Evolutionary conservation across 768 basidiomycete species (phyloP), one percentile per base, ranked within the genome.

Genomic region (Leccinum incarnatum): DNA sequence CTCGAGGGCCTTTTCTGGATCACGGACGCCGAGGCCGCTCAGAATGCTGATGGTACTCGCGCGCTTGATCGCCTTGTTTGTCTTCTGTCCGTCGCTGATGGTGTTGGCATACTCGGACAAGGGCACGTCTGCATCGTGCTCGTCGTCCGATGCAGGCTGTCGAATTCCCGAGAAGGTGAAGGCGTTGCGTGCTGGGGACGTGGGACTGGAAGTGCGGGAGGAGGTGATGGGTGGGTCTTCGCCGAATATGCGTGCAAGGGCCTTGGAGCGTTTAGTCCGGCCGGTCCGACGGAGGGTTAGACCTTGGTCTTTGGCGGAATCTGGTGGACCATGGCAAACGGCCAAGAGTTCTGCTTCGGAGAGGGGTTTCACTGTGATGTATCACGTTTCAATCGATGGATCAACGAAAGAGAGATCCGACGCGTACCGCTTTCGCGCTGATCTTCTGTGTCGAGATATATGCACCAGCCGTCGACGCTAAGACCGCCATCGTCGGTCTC

Each of bases 31-130:
- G 9, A 99, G 83, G 0, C 93, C 94, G 54, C 91, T 95, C 69
- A 99, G 87, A 61, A 99, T 84, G 72, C 94, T 96, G 70, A 98
- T 85, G 0, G 93, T 91, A 67, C 94, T 96, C 1, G 97, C 97
- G 21, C 97, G 89, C 65, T 97, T 95, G 53, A 74, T 68, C 4
- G 70, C 58, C 50, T 61, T 72, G 53, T 59, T 62, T 27, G 61
- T 57, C 47, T 58, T 56, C 56, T 70, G 67, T 64, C 70, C 32
- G 65, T 77, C 55, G 60, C 57, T 54, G 15, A 70, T 66, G 30
- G 67, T 65, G 29, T 65, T 72, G 32, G 58, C 56, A 40, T 72
- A 65, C 11, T 75, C 75, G n/a, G 76, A 74, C 6, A 70, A 65
- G 32, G 63, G 51, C 2, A 55, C 52, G 58, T 76, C 76, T 34